These are phyloP conservation scores for Boletus patriciae DNA, from an alignment of 768 basidiomycete species.

Conservation along the genomic window DNA sequence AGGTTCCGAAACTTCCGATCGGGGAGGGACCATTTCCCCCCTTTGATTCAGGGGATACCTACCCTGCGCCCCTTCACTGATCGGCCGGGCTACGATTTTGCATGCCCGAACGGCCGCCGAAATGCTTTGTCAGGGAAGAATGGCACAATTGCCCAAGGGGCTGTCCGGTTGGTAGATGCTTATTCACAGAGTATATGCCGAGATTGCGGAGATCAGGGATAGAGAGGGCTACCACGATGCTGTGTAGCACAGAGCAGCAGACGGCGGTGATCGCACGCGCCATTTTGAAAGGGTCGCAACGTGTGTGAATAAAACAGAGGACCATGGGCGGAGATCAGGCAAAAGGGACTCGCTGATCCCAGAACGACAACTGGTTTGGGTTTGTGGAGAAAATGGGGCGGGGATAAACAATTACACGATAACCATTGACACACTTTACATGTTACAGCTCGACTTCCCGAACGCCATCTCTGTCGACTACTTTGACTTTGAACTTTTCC, in stretches of 20 bases:
- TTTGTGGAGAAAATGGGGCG: not conserved
- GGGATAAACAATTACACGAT: constrained; percentile 7
- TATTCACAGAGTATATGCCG: constrained; percentile 54
- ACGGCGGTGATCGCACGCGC: constrained; percentile 34
- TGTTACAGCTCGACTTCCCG: constrained; percentile 71
- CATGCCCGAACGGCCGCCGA: constrained; percentile 39
- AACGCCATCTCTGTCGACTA: constrained; percentile 90
- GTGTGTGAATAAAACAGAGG: constrained; percentile 53
- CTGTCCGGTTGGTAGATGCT: constrained; percentile 50
- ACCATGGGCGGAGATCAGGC: constrained; percentile 55
- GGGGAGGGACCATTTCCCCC: constrained; percentile 14
- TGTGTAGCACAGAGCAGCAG: constrained; percentile 10
- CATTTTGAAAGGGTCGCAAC: constrained; percentile 40
- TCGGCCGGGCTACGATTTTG: constrained; percentile 53
- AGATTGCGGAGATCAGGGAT: constrained; percentile 51
- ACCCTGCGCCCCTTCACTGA: constrained; percentile 41
- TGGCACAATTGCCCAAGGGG: constrained; percentile 28
- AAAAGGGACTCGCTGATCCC: constrained; percentile 28
- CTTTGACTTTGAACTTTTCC: constrained; percentile 82
- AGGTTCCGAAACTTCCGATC: constrained; percentile 3
- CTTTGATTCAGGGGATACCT: constrained; percentile 36
- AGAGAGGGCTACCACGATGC: constrained; percentile 34
- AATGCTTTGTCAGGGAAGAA: constrained; percentile 32
- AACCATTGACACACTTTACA: constrained; percentile 30
- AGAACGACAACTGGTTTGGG: constrained; percentile 11